A percentile compares a stretch with the other conserved stretches of the same genome.
phyloP scores from a whole-genome alignment of 108 stramenopile species.

The Cyclotella baltica region DNA sequence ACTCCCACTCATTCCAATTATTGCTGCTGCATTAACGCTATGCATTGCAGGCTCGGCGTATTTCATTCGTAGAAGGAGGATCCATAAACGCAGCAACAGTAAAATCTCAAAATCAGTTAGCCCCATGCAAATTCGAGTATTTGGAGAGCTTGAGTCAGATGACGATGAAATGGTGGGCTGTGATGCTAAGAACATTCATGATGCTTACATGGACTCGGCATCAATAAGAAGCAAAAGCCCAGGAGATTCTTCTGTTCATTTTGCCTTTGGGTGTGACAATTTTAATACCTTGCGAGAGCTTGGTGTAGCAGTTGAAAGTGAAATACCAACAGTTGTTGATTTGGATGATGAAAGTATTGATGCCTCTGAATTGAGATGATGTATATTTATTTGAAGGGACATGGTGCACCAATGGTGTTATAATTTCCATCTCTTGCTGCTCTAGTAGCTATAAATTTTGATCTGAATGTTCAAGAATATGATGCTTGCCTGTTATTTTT shows the following conservation, averaged over 20 bases:
- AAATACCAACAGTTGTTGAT: not conserved
- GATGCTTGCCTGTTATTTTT: not conserved
- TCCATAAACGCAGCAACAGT: not conserved
- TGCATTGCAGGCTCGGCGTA: not conserved
- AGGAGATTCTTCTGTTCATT: not conserved
- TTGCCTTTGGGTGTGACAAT: not conserved
- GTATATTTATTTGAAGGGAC: not conserved
- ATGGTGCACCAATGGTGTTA: no score
- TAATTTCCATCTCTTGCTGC: no score
- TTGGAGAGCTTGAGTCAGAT: not conserved
- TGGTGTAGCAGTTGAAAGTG: not conserved
- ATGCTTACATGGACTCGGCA: conserved; percentile 13
- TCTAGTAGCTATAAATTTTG: no score
- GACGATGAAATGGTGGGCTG: not conserved
- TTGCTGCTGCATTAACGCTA: not conserved
- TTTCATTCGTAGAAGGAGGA: not conserved
- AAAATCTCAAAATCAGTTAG: not conserved
- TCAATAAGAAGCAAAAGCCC: conserved; percentile 2
- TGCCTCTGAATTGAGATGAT: not conserved
- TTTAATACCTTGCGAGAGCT: not conserved
- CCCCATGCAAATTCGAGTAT: not conserved
- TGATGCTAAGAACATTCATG: not conserved
- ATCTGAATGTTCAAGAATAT: no score
- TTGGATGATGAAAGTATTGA: not conserved
- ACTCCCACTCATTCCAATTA: not conserved